Percentiles rank a stretch among this genome's conserved stretches.
phyloP scores from a whole-genome alignment of 441 rosid species.

The Pelargonium cotyledonis region DNA sequence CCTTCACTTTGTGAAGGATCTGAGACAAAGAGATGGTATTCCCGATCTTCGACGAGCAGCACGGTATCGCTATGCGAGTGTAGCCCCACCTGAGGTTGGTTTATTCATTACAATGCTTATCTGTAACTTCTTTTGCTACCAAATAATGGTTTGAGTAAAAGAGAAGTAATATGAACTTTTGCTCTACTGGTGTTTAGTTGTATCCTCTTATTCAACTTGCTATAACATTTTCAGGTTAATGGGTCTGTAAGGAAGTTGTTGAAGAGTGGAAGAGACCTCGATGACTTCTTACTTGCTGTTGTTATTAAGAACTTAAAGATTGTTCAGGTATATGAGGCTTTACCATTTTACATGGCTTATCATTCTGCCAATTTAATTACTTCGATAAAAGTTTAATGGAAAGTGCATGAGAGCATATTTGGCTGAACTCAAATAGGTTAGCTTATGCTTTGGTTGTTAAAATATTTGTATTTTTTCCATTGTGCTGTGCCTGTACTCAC shows the following conservation, averaged over 20 bases:
- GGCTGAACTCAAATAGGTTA: constrained; percentile 10
- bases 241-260: constrained; percentile 51
- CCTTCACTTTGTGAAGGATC: constrained; percentile 38
- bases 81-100: constrained; percentile 72
- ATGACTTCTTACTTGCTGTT: constrained; percentile 57
- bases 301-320: constrained; percentile 74
- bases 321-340: constrained; percentile 43
- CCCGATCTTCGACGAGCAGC: constrained; percentile 90
- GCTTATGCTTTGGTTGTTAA: neutral
- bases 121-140: neutral
- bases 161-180: constrained; percentile 3
- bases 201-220: constrained; percentile 17
- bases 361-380: constrained; percentile 9
- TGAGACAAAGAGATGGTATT: constrained; percentile 82
- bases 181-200: constrained; percentile 9
- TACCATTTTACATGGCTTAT: constrained; percentile 15
- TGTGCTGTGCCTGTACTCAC: neutral
- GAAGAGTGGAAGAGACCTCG: constrained; percentile 63
- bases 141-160: constrained; percentile 10
- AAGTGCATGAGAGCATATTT: constrained; percentile 7
- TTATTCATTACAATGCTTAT: constrained; percentile 17
- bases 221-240: constrained; percentile 46
- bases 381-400: constrained; percentile 17
- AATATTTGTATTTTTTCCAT: neutral
- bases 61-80: constrained; percentile 80